phyloP scores from a whole-genome alignment of 768 basidiomycete species.

The Pisolithus tinctorius region DNA sequence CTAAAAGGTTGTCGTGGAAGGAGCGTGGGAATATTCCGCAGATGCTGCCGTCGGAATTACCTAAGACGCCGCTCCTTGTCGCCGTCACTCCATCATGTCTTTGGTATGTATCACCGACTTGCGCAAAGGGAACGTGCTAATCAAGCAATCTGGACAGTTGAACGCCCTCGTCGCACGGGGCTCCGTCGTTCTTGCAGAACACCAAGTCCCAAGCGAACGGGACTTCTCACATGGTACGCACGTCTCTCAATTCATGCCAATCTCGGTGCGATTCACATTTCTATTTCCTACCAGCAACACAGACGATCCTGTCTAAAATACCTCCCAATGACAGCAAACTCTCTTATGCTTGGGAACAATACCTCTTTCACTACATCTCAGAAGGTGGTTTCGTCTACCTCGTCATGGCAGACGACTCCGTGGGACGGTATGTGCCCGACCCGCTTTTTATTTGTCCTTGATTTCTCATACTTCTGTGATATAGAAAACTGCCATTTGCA shows the following conservation, averaged over 20 bases:
- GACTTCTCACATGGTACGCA: conserved; percentile 83
- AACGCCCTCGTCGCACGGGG: conserved; percentile 81
- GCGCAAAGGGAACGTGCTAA: neutral
- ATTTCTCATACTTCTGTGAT: neutral
- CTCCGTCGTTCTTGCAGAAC: conserved; percentile 77
- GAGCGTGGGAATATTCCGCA: conserved; percentile 15
- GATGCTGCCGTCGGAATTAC: conserved; percentile 12
- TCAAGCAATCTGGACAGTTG: conserved; percentile 40
- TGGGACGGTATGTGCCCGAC: conserved; percentile 58
- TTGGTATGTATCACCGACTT: conserved; percentile 12
- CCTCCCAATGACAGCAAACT: conserved; percentile 83
- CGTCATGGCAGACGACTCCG: conserved; percentile 92
- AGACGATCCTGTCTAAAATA: conserved; percentile 91
- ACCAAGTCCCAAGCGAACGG: conserved; percentile 62
- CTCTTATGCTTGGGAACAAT: conserved; percentile 89
- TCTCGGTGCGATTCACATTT: conserved; percentile 1
- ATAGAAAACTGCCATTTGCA: conserved; percentile 86
- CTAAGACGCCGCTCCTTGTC: conserved; percentile 4
- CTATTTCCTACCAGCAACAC: conserved; percentile 46
- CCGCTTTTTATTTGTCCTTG: neutral
- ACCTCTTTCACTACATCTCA: conserved; percentile 90
- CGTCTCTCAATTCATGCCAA: neutral
- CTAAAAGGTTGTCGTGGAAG: conserved; percentile 17
- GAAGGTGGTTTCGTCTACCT: conserved; percentile 84
- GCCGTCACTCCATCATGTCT: conserved; percentile 14